A percentile compares a stretch with the other conserved stretches of the same genome.
phyloP scores from a whole-genome alignment of 1,284 basidiomycete species.

The Trametes pubescens region DNA sequence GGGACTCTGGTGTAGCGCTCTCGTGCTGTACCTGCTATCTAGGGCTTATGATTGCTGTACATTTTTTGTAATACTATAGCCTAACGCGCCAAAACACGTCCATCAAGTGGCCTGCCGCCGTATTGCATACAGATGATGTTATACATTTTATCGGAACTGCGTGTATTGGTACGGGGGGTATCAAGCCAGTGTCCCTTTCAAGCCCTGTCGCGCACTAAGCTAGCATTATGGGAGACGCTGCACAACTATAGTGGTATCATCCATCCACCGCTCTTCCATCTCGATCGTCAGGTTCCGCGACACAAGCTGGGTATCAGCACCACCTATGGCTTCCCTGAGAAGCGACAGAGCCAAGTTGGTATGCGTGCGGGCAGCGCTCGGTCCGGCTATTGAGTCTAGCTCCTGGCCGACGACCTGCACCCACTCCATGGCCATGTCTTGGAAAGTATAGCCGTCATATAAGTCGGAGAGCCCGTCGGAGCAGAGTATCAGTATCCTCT shows the following conservation, averaged over 20 bases:
- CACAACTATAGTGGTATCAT: conserved; percentile 72
- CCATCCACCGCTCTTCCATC: conserved; percentile 71
- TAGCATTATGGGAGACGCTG: conserved; percentile 41
- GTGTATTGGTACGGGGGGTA: conserved; percentile 14
- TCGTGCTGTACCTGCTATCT: conserved; percentile 19
- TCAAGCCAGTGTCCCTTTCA: conserved; percentile 7
- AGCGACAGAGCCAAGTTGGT: conserved; percentile 55
- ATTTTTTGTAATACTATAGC: conserved; percentile 16
- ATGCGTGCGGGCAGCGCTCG: conserved; percentile 26
- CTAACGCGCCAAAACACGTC: conserved; percentile 6
- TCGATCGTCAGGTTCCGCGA: conserved; percentile 71
- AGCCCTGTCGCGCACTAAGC: not conserved
- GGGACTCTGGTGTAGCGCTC: conserved; percentile 22
- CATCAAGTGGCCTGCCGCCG: not conserved
- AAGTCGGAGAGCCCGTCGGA: conserved; percentile 68
- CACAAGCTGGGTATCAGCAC: conserved; percentile 54
- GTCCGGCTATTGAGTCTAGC: conserved; percentile 24
- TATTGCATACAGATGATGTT: no score
- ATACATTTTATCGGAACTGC: not conserved
- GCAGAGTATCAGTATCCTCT: conserved; percentile 55
- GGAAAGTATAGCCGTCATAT: conserved; percentile 48
- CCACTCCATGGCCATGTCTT: conserved; percentile 53
- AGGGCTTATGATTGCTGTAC: conserved; percentile 20
- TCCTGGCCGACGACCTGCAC: conserved; percentile 45
- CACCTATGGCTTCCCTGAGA: conserved; percentile 66